Base-by-base conservation (phyloP, 371 early-diverging fungal genomes). In the Lichtheimia ornata region DNA sequence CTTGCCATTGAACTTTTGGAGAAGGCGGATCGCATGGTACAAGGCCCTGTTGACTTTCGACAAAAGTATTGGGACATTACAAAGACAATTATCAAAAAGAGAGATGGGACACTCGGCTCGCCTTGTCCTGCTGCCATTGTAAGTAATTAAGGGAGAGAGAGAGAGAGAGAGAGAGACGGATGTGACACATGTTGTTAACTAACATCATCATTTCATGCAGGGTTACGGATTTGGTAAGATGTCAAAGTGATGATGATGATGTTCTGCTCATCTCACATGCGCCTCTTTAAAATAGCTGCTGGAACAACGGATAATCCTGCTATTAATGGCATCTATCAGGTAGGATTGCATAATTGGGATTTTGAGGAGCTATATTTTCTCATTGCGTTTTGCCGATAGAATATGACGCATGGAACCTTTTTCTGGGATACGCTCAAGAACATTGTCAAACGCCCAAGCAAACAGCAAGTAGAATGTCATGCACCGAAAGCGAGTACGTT, bases 291-390 rank as follows among this genome's bases (percentile, higher is more conserved):
- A 41, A 22, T 80, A 73, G 81, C 84, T 62, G 87, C 88, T 30
- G 90, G 88, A 40, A 89, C 90, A 18, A 88, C 87, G 7, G 90
- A 89, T 73, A 82, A 77, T 11, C 82, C 82, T 12, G 82, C 76
- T 4, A 35, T 72, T 1, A 59, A 64, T 45, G 72, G 79, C 22
- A 76, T 82, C 52, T 71, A 74, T 51, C 82, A 82, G 64, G 75
- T 71, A 27, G 27, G 6, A 6, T 25, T 15, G 53, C 6, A 27
- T 52, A 24, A 17, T 17, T 5, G 14, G 18, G 1, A 25, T 41
- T 40, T 14, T 53, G 15, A 18, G 6, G 18, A 25, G n/a, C 50
- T 11, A 7, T 11, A 15, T 27, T 59, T 4, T 59, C 11, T 51
- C 15, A 20, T 15, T 17, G 41, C 6, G n/a, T 17, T 42, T 40